A percentile compares a stretch with the other conserved stretches of the same genome.
phyloP scores from a whole-genome alignment of 2,329 filamentous ascomycete species.

The Furcasterigmium furcatum region DNA sequence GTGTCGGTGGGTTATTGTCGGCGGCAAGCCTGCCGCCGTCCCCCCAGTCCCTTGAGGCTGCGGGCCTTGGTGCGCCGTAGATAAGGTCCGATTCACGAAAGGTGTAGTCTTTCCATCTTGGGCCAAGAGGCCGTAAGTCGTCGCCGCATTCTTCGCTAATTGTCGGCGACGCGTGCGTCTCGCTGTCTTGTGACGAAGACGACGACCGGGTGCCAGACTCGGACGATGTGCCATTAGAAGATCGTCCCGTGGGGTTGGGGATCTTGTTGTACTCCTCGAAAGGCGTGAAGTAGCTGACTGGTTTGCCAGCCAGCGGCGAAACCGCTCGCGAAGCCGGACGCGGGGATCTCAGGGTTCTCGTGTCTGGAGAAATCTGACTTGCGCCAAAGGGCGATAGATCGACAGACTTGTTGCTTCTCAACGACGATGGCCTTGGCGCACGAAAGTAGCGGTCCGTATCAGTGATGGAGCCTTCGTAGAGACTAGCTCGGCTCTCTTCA shows the following conservation, averaged over 20 bases:
- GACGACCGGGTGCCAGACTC: slow-evolving; percentile 3
- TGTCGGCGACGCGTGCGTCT: slow-evolving; percentile 1
- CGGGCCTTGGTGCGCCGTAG: slow-evolving; percentile 14
- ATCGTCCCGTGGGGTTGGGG: background rate
- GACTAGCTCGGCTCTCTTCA: slow-evolving; percentile 6
- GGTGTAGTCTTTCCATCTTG: slow-evolving; percentile 27
- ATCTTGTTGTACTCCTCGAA: slow-evolving; percentile 1
- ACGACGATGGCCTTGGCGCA: slow-evolving; percentile 8
- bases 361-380: background rate
- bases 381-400: background rate
- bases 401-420: slow-evolving; percentile 1
- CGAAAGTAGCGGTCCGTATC: slow-evolving; percentile 8
- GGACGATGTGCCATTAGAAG: background rate
- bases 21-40: background rate
- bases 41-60: background rate
- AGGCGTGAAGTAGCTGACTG: background rate
- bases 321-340: background rate
- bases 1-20: background rate
- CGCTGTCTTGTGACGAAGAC: background rate
- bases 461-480: background rate
- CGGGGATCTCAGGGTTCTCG: background rate
- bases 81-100: slow-evolving; percentile 31
- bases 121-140: slow-evolving; percentile 12
- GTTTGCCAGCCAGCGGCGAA: background rate
- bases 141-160: background rate